Percentiles rank a stretch among this genome's conserved stretches.
Conservation (phyloP, 2,329 filamentous ascomycete species). For the Mariannaea sp. region DNA sequence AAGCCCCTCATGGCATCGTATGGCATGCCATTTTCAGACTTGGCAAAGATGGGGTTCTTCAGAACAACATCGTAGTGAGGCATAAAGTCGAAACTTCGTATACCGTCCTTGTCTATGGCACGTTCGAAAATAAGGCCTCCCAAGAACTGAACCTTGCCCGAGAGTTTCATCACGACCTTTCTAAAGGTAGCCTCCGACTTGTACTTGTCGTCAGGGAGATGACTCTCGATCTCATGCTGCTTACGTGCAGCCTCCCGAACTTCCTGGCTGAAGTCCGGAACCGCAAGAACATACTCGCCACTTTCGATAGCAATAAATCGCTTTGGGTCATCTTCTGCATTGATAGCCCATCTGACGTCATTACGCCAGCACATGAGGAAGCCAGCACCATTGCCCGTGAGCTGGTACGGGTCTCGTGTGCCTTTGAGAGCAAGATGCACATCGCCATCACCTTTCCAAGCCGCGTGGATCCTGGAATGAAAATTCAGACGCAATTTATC, state of each 20-base stretch:
- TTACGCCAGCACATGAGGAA: constrained; percentile 99
- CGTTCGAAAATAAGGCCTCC: constrained; percentile 91
- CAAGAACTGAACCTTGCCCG: constrained; percentile 92
- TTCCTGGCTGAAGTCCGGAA: constrained; percentile 91
- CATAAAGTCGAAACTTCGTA: constrained; percentile 83
- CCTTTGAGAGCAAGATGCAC: constrained; percentile 93
- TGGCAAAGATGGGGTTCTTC: constrained; percentile 77
- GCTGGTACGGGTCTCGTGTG: constrained; percentile 87
- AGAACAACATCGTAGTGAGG: constrained; percentile 92
- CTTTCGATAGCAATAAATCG: constrained; percentile 96
- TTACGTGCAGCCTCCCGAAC: constrained; percentile 67
- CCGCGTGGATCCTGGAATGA: constrained; percentile 85
- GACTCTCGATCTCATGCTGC: constrained; percentile 60
- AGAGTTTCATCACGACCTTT: constrained; percentile 98
- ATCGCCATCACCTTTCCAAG: constrained; percentile 95
- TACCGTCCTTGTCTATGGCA: constrained; percentile 67
- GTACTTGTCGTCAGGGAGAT: constrained; percentile 65
- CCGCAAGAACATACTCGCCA: constrained; percentile 90
- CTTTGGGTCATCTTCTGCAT: constrained; percentile 83
- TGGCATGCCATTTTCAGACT: constrained; percentile 56
- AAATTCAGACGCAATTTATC: constrained; percentile 96
- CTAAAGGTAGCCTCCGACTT: constrained; percentile 87
- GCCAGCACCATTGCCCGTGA: constrained; percentile 90
- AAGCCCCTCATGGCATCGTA: constrained; percentile 99
- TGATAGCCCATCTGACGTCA: constrained; percentile 86